Percentiles rank a stretch among this genome's conserved stretches.
Evolutionary conservation across 2,329 filamentous ascomycete species (phyloP).

Genomic region (Coniosporium tulheliwenetii): DNA sequence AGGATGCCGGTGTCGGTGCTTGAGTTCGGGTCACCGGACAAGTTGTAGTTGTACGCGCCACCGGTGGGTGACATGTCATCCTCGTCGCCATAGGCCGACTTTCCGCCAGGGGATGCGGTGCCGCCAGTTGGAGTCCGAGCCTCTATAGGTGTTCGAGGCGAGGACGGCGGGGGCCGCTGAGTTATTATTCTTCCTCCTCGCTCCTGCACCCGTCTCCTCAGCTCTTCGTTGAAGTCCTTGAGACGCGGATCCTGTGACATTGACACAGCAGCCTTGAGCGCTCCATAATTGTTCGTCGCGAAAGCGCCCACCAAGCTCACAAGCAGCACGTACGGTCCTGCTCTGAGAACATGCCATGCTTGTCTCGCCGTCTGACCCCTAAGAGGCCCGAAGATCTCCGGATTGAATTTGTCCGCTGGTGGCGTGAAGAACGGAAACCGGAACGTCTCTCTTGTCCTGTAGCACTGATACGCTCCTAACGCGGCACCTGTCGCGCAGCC

Average conservation of each 20-base stretch:
- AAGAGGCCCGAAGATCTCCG: slow-evolving; percentile 18
- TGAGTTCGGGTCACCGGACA: slow-evolving; percentile 10
- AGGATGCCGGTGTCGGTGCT: slow-evolving; percentile 11
- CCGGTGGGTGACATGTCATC: slow-evolving; percentile 26
- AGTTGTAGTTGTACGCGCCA: slow-evolving; percentile 14
- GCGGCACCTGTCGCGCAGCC: slow-evolving; percentile 18
- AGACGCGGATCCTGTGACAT: slow-evolving; percentile 23
- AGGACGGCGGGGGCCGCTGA: not conserved
- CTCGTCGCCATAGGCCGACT: slow-evolving; percentile 2
- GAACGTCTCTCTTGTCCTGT: slow-evolving; percentile 16
- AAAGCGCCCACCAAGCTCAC: slow-evolving; percentile 18
- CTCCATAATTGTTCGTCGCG: slow-evolving; percentile 14
- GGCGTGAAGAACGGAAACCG: slow-evolving; percentile 27
- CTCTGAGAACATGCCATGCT: slow-evolving; percentile 14
- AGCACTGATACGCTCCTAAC: slow-evolving; percentile 17
- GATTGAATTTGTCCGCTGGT: slow-evolving; percentile 17
- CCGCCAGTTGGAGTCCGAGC: slow-evolving; percentile 11
- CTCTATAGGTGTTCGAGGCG: slow-evolving; percentile 1
- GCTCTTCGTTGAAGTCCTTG: slow-evolving; percentile 19
- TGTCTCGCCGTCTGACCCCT: slow-evolving; percentile 17
- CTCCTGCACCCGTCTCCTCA: slow-evolving; percentile 15
- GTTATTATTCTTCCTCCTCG: slow-evolving; percentile 4
- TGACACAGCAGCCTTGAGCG: slow-evolving; percentile 17
- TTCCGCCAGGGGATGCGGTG: slow-evolving; percentile 10
- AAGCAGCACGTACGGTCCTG: slow-evolving; percentile 11